Percentiles rank a stretch among this genome's conserved stretches.
Conservation (phyloP, 257 asterid genomes). For the Gentiana macrophylla region DNA sequence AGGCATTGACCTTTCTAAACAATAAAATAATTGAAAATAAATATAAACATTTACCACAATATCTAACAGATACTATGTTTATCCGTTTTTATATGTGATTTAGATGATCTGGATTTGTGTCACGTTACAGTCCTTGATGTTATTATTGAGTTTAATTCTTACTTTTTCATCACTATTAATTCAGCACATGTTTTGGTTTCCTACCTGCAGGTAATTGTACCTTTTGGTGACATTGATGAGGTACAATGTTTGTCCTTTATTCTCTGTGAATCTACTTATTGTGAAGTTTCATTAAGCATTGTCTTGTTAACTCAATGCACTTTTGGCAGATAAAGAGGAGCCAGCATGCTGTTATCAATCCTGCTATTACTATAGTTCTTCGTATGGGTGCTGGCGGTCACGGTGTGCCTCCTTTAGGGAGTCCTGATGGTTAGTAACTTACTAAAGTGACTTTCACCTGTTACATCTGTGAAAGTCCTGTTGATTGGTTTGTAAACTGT, state of each 20-base stretch:
- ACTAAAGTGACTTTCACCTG: not conserved
- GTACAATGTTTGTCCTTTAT: conserved; percentile 28
- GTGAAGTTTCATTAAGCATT: conserved; percentile 9
- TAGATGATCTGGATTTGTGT: not conserved
- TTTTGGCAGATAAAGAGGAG: conserved; percentile 68
- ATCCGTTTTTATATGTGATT: not conserved
- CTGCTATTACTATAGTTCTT: conserved; percentile 74
- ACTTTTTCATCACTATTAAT: conserved; percentile 5
- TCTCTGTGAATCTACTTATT: conserved; percentile 11
- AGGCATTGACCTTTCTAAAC: too few species aligned
- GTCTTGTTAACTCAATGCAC: conserved; percentile 7
- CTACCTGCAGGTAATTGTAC: conserved; percentile 65
- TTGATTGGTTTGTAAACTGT: too few species aligned
- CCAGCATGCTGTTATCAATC: conserved; percentile 88
- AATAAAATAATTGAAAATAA: too few species aligned
- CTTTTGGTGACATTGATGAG: conserved; percentile 88
- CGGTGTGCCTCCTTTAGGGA: conserved; percentile 82
- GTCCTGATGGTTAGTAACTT: conserved; percentile 65
- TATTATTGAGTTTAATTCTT: not conserved
- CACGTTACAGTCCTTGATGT: not conserved
- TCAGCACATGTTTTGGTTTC: conserved; percentile 14
- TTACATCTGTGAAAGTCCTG: not conserved
- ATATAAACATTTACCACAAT: too few species aligned
- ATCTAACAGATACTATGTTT: not conserved
- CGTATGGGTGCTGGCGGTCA: conserved; percentile 84